Evolutionary conservation across 495 filamentous ascomycete species (phyloP).

Genomic region (Daldinia grandis): DNA sequence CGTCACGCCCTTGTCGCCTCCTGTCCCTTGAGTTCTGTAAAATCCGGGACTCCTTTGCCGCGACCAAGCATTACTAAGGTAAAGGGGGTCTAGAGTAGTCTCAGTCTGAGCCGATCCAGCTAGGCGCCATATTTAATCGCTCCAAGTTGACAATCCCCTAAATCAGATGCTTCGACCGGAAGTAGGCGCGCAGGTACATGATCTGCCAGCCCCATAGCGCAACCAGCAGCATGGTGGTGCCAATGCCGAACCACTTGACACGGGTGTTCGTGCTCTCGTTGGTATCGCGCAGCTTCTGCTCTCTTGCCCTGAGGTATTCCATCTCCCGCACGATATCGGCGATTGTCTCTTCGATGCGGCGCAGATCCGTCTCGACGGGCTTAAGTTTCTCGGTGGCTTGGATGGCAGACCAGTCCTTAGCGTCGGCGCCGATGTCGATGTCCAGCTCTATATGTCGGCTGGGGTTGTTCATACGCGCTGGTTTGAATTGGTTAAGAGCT

Average conservation of each 20-base stretch:
- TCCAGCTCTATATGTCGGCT: conserved; percentile 89
- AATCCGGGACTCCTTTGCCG: conserved; percentile 23
- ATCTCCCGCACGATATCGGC: conserved; percentile 83
- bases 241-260: conserved; percentile 98
- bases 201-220: conserved; percentile 96
- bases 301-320: conserved; percentile 88
- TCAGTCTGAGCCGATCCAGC: not conserved
- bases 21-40: conserved; percentile 11
- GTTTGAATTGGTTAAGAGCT: conserved; percentile 46
- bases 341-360: conserved; percentile 89
- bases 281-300: conserved; percentile 96
- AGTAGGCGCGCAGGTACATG: conserved; percentile 96
- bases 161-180: conserved; percentile 93
- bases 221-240: conserved; percentile 92
- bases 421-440: conserved; percentile 98
- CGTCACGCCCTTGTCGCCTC: conserved; percentile 20
- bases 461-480: conserved; percentile 62
- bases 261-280: conserved; percentile 99
- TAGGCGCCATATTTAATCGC: not conserved
- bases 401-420: conserved; percentile 96
- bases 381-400: conserved; percentile 97
- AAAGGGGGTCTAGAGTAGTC: conserved; percentile 10
- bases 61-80: conserved; percentile 5
- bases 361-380: conserved; percentile 94
- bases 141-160: conserved; percentile 50